These are phyloP conservation scores for Euphorbia celastroides DNA, from an alignment of 441 rosid species.

Conservation along the genomic window DNA sequence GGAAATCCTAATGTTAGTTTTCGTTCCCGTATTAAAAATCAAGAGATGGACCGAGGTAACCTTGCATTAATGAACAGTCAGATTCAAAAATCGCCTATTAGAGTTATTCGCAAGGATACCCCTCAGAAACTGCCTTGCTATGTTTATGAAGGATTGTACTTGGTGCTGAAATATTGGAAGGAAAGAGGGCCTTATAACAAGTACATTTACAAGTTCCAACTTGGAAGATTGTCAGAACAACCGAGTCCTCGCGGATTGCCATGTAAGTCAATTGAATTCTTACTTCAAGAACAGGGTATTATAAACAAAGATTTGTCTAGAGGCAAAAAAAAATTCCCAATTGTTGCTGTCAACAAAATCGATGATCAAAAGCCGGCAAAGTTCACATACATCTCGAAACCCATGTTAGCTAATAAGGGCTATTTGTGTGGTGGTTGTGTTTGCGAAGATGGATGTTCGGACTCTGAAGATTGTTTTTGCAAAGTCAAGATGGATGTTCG, in stretches of 20 bases:
- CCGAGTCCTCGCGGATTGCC: conserved; percentile 57
- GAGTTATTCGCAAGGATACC: conserved; percentile 21
- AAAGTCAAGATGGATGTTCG: conserved; percentile 40
- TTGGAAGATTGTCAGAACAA: conserved; percentile 52
- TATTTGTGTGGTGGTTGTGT: conserved; percentile 37
- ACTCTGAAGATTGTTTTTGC: too few species aligned
- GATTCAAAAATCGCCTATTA: conserved; percentile 18
- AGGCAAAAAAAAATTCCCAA: conserved; percentile 54
- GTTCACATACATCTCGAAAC: conserved; percentile 36
- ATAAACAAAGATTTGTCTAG: conserved; percentile 43
- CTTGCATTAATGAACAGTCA: conserved; percentile 37
- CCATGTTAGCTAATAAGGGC: too few species aligned
- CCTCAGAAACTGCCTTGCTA: background rate
- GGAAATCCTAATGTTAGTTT: conserved; percentile 43
- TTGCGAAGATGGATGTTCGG: conserved; percentile 47
- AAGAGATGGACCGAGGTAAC: conserved; percentile 32
- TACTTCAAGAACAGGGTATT: conserved; percentile 39
- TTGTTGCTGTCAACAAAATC: conserved; percentile 46
- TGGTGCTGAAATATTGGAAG: conserved; percentile 45
- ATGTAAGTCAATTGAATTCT: conserved; percentile 29
- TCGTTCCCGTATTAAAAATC: conserved; percentile 15
- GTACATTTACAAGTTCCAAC: conserved; percentile 46
- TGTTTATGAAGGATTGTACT: conserved; percentile 44
- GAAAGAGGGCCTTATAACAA: conserved; percentile 47
- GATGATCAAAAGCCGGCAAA: conserved; percentile 51